Evolutionary conservation across 345 rosid genomes (phyloP), one percentile per base, ranked within the genome.

Genomic region (Microcos paniculata): DNA sequence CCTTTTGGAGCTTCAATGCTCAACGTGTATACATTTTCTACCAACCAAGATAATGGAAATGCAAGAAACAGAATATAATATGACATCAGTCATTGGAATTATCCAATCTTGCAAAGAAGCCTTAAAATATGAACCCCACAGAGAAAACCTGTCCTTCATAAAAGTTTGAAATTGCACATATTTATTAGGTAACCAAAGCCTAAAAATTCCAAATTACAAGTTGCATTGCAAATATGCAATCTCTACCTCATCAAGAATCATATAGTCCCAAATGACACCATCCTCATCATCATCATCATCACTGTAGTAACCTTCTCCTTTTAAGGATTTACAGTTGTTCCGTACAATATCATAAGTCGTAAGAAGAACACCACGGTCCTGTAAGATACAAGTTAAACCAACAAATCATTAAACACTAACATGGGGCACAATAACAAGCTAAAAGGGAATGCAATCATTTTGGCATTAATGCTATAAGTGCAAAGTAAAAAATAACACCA

Each of bases 271-370:
- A 69, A 78, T 70, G 78, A 81, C 66, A 63, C 82, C 85, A 77
- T 93, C 91, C 35, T 88, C 97, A 52, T 71, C 74, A 19, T 82
- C 85, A 19, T 82, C 85, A 52, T 91, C 94, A 64, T 88, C 91
- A 57, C 38, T 19, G 73, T 71, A 79, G 75, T 84, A 83, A 78
- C 21, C 31, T 71, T 73, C 77, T 52, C 98, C 99, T 65, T 76
- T 80, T 79, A 96, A 83, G 24, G 95, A 85, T 73, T 90, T 92
- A 18, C 89, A 84, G 83, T 96, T 93, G 85, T 90, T 93, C 57
- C 96, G 85, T 77, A 93, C 99, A 26, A 93, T 92, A 80, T 93
- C 99, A 82, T 96, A 96, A 23, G 99, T 96, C 18, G 99, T 93
- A 26, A 93, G 83, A 79, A 96, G 97, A 85, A 96, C 71, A 21